Evolutionary conservation across 371 early-diverging fungal species (phyloP), one percentile per base, ranked within the genome.

Genomic region (Sporodiniella umbellata): DNA sequence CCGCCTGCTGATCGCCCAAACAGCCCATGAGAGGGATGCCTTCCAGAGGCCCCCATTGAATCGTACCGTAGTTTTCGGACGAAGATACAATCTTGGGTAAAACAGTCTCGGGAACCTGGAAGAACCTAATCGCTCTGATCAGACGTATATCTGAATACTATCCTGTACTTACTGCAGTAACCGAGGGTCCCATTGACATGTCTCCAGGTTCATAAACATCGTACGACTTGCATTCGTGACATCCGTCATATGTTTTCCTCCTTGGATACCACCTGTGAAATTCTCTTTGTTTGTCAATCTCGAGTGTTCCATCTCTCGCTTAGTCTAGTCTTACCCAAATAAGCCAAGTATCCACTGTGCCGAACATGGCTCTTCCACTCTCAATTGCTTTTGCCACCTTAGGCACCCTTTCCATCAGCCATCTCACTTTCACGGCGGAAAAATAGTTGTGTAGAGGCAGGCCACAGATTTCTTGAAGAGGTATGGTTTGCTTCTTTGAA

Each of bases 1-100:
- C 96, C 3, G 97, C 95, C 63, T 98, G 98, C 64, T 98, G 98
- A 72, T 98, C 98, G 18, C 98, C 98, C 25, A 96, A 68, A 63
- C 90, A 88, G 4, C 93, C 94, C 26, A 88, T 72, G 12, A 94
- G 79, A 1, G 92, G 87, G 1, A 90, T 56, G 21, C 85, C 89
- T 62, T 68, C 60, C 33, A 85, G 69, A 0, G 88, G 77, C 2
- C 86, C 86, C 23, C 60, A 57, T 15, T 57, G 65, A 48, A 94
- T 66, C 19, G 70, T 56, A 6, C 90, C 94, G 66, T 91, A 92
- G 3, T 85, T 58, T 56, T 92, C 89, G 8, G 93, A 69, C 7
- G 92, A 93, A 11, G 93, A 89, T 25, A 72, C 73, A 52, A 95
- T 89, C 53, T 71, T 71, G 12, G 96, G 94, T 14, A 95, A 79